phyloP scores from a whole-genome alignment of 352 stramenopile species.

The Phytophthora sp. region DNA sequence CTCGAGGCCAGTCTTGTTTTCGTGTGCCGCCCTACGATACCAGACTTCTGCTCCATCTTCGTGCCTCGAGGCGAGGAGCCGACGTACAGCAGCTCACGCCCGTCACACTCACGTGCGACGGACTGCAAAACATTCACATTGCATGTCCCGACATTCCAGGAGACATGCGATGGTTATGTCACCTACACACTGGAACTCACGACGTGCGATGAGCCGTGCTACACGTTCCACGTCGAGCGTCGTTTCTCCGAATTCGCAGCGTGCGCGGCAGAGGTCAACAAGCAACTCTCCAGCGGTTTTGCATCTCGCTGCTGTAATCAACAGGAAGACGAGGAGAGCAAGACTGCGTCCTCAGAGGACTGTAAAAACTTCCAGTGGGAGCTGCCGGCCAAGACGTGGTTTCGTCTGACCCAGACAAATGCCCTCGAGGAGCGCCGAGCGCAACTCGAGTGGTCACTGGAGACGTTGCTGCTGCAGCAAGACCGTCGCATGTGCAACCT shows the following conservation, averaged over 20 bases:
- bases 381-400: constrained; percentile 82
- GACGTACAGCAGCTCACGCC: constrained; percentile 6
- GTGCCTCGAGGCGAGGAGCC: constrained; percentile 31
- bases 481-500: constrained; percentile 49
- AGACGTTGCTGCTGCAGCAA: constrained; percentile 53
- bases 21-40: constrained; percentile 56
- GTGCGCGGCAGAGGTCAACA: constrained; percentile 54
- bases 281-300: constrained; percentile 37
- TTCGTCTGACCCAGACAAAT: constrained; percentile 64
- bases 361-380: constrained; percentile 51
- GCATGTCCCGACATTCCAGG: constrained; percentile 62
- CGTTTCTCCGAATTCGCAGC: constrained; percentile 83
- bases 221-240: constrained; percentile 65
- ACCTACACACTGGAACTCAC: constrained; percentile 62
- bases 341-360: constrained; percentile 1
- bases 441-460: constrained; percentile 60
- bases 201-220: constrained; percentile 41
- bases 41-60: constrained; percentile 76
- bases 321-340: constrained; percentile 21
- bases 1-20: constrained; percentile 74
- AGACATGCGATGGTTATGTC: constrained; percentile 70
- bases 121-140: constrained; percentile 57
- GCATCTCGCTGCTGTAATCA: constrained; percentile 13
- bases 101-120: not conserved
- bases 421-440: constrained; percentile 69